A percentile compares a stretch with the other conserved stretches of the same genome.
phyloP scores from a whole-genome alignment of 148 eudicot genomes.

The Silene uniflora region DNA sequence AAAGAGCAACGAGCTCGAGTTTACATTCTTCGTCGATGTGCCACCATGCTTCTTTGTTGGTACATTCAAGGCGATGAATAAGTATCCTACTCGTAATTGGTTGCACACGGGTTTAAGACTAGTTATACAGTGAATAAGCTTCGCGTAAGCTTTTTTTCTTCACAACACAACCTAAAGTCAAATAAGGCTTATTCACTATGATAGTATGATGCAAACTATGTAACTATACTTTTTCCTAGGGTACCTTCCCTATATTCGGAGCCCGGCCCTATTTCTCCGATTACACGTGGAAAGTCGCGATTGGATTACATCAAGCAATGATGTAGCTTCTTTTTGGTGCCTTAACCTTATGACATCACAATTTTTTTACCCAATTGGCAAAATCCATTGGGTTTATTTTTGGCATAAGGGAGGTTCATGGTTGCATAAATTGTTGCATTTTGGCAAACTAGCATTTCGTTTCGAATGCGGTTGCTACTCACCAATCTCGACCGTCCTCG shows the following conservation, averaged over 20 bases:
- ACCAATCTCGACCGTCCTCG: constrained; percentile 1
- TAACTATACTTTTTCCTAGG: constrained; percentile 16
- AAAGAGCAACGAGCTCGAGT: constrained; percentile 76
- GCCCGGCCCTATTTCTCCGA: constrained; percentile 4
- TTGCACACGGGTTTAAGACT: background rate
- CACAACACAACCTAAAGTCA: background rate
- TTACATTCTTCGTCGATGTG: constrained; percentile 80
- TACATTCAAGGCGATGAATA: constrained; percentile 82
- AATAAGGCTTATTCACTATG: constrained; percentile 1
- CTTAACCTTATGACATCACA: constrained; percentile 21
- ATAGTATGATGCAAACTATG: background rate
- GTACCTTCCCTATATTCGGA: constrained; percentile 11
- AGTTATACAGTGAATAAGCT: background rate
- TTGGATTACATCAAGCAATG: constrained; percentile 15
- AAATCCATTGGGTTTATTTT: constrained; percentile 25
- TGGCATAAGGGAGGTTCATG: constrained; percentile 22
- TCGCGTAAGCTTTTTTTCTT: background rate
- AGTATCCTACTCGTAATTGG: background rate
- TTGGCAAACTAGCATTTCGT: constrained; percentile 15
- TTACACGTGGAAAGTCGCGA: constrained; percentile 5
- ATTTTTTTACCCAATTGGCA: constrained; percentile 27
- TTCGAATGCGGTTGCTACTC: constrained; percentile 15
- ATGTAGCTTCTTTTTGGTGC: constrained; percentile 27
- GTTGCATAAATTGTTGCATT: constrained; percentile 21
- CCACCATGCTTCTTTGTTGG: constrained; percentile 87